Evolutionary conservation across 106 monocot species (phyloP), one percentile per base, ranked within the genome.

Genomic region (Vanilla planifolia): DNA sequence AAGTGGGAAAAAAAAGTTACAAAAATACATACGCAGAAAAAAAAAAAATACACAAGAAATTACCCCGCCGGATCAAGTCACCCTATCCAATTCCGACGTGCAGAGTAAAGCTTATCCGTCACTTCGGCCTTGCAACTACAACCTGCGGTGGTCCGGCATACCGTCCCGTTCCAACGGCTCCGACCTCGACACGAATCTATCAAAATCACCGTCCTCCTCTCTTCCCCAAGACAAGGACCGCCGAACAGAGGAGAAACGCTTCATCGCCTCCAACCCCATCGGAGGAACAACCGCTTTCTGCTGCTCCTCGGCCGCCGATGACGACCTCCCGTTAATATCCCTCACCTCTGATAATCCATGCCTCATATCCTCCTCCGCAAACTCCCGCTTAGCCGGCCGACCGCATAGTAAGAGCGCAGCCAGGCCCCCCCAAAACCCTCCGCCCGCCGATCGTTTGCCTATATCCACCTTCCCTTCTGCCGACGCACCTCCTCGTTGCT

Each of bases 181-280:
- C 27, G 51, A 72, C 48, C 63, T 66, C 64, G 8, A 34, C 21
- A 13, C 67, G 63, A 23, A 44, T 51, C 21, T 50, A n/a, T 62
- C 71, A 2, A 37, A 4, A 21, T 62, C 70, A 43, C n/a, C n/a
- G 45, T 60, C 65, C 60, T 16, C 50, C 8, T 72, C 71, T 17
- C 62, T 67, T 15, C 58, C 84, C 84, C 84, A 84, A 33, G 78
- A 75, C 44, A 71, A 65, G 36, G 78, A 15, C 35, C 83, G 56
- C 34, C 73, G 10, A 5, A 47, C 73, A 10, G 66, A 67, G 1
- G 42, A 60, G 24, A 73, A 73, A 21, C 60, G 46, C 35, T 27
- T 67, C 50, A 73, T 40, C 43, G 41, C 66, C 24, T 60, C 73
- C 3, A 73, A 11, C 32, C 66, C 73, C 29, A 59, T 59, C 58